A percentile compares a stretch with the other conserved stretches of the same genome.
Conservation (phyloP, 116 monocot species). For the Zostera marina region DNA sequence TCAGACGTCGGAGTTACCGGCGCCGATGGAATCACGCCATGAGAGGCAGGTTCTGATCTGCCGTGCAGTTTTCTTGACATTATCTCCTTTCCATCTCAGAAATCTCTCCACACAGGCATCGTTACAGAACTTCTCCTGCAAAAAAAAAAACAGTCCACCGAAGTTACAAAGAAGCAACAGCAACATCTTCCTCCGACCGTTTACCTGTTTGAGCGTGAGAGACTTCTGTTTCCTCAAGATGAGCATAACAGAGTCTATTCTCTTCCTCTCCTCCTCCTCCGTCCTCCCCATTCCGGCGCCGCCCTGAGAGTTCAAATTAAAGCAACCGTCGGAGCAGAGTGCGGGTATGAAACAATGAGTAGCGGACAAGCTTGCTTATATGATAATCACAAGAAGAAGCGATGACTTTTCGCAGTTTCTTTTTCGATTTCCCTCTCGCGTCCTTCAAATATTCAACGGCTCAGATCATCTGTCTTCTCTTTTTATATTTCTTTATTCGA, state of each 20-base stretch:
- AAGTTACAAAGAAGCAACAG: background rate
- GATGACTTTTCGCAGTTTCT: background rate
- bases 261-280: conserved; percentile 19
- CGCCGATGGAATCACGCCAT: conserved; percentile 75
- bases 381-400: conserved; percentile 1
- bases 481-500: too few relatives aligned
- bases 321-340: background rate
- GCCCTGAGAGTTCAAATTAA: background rate
- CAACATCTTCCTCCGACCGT: background rate
- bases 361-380: background rate
- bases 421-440: background rate
- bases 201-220: conserved; percentile 66
- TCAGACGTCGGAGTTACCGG: conserved; percentile 38
- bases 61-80: conserved; percentile 84
- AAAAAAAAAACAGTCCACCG: background rate
- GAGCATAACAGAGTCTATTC: conserved; percentile 44
- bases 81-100: conserved; percentile 49
- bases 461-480: too few relatives aligned
- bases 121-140: conserved; percentile 89
- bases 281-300: conserved; percentile 16
- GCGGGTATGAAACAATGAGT: background rate
- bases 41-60: conserved; percentile 65
- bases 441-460: background rate
- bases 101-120: conserved; percentile 73
- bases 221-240: conserved; percentile 57